Evolutionary conservation across 2,329 filamentous ascomycete species (phyloP).

Genomic region (Ophiostoma piceae): DNA sequence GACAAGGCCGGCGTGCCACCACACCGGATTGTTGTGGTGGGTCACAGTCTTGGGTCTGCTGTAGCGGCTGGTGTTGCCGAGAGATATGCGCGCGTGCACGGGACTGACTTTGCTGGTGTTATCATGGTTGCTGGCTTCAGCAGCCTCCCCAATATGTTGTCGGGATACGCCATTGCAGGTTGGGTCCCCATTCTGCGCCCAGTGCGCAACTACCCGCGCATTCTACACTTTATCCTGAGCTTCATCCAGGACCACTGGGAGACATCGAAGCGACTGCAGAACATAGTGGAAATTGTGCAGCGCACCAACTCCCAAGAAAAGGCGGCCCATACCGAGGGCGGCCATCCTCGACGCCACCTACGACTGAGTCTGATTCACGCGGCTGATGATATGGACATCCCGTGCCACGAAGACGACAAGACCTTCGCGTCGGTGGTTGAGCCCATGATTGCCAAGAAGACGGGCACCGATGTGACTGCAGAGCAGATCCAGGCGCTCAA

Average conservation of each 20-base stretch:
- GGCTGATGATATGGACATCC: slow-evolving; percentile 75
- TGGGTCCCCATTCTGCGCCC: slow-evolving; percentile 74
- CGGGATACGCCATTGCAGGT: slow-evolving; percentile 74
- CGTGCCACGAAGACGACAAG: slow-evolving; percentile 62
- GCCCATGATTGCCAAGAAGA: slow-evolving; percentile 13
- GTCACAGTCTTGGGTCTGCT: slow-evolving; percentile 84
- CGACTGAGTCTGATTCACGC: slow-evolving; percentile 73
- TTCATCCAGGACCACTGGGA: slow-evolving; percentile 78
- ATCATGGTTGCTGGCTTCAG: slow-evolving; percentile 77
- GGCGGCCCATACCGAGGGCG: neutral
- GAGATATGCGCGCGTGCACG: slow-evolving; percentile 52
- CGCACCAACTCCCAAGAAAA: slow-evolving; percentile 32
- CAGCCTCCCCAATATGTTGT: slow-evolving; percentile 64
- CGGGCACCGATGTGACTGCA: slow-evolving; percentile 37
- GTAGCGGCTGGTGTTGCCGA: slow-evolving; percentile 71
- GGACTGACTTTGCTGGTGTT: slow-evolving; percentile 69
- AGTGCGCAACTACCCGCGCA: slow-evolving; percentile 58
- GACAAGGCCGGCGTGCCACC: slow-evolving; percentile 59
- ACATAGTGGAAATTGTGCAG: slow-evolving; percentile 48
- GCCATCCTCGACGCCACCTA: slow-evolving; percentile 36
- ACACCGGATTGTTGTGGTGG: slow-evolving; percentile 70
- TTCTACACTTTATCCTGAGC: slow-evolving; percentile 56
- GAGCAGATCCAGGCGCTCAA: slow-evolving; percentile 38
- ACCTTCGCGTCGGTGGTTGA: slow-evolving; percentile 57
- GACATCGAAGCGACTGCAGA: slow-evolving; percentile 60